Base-by-base conservation (phyloP, 140 eudicot species). In the Flaveria floridana region DNA sequence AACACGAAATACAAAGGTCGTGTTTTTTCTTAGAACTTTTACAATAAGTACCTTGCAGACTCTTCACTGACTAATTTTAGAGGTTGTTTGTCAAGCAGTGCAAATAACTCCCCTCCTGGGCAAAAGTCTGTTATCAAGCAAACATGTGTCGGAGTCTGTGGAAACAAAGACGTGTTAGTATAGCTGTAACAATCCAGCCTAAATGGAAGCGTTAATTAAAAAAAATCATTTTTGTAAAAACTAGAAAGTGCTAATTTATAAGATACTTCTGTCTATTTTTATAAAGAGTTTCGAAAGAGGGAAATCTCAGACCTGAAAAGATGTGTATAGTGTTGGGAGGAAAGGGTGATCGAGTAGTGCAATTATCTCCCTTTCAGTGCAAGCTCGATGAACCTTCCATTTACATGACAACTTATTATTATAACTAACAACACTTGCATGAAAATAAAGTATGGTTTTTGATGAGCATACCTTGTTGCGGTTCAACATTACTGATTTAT, bases 101-200 rank as follows among this genome's bases (percentile, higher is more conserved):
- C 95, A 84, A 94, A 94, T 76, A 94, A 76, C 74, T 94, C 99
- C 78, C 99, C 99, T 68, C 99, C 99, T 30, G 97, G 87, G 64
- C 90, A 94, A 71, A 94, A 94, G 91, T 94, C 99, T 14, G 99
- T 94, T 80, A 94, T 94, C 85, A 94, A 82, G 85, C 99, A 94
- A 69, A 94, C 96, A 20, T 94, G 99, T 63, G 96, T 90, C 13
- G 95, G 77, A 77, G 99, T 94, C 99, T 93, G 91, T 53, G 72
- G 62, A 70, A 21, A 78, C 50, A 78, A 34, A 70, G 16, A 56
- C 42, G 44, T 25, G 66, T 81, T 51, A 86, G 83, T 55, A 63
- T 48, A 16, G 56, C 48, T 64, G 48, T 10, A 41, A 46, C 51
- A 67, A 30, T 67, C 19, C 28, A 56, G 53, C 23, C 52, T 3